Conservation (phyloP, 345 rosid genomes). For the Salix viminalis region DNA sequence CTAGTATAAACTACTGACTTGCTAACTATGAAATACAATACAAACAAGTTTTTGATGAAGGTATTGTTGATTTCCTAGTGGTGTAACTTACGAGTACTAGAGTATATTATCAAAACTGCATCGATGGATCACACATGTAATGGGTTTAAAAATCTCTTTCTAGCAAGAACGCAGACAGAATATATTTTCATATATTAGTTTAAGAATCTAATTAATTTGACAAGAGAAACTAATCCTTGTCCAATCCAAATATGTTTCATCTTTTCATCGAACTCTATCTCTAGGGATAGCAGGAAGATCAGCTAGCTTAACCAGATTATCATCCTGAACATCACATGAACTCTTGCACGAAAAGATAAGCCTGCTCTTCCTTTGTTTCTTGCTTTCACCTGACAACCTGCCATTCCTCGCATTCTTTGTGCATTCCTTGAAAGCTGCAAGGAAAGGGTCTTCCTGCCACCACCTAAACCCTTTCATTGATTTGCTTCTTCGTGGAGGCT, state of each 20-base stretch:
- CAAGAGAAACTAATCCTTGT: too few species aligned
- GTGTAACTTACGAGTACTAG: too few species aligned
- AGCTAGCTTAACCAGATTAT: conserved; percentile 30
- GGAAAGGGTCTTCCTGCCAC: conserved; percentile 57
- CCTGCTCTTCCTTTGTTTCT: conserved; percentile 29
- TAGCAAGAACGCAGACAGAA: too few species aligned
- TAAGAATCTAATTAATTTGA: too few species aligned
- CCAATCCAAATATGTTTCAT: neutral
- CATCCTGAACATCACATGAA: conserved; percentile 46
- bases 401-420: conserved; percentile 26
- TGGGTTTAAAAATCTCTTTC: too few species aligned
- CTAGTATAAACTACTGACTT: too few species aligned
- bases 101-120: too few species aligned
- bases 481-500: conserved; percentile 20
- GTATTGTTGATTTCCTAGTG: too few species aligned
- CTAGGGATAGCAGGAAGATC: conserved; percentile 44
- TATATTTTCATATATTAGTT: too few species aligned
- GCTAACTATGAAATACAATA: too few species aligned
- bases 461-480: conserved; percentile 39
- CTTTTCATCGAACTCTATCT: conserved; percentile 20
- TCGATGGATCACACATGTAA: too few species aligned
- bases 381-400: conserved; percentile 11
- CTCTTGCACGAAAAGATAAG: conserved; percentile 48
- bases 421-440: conserved; percentile 64
- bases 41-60: too few species aligned